Base-by-base conservation (phyloP, 1,139 yeast genomes). In the Yamadazyma buinensis region DNA sequence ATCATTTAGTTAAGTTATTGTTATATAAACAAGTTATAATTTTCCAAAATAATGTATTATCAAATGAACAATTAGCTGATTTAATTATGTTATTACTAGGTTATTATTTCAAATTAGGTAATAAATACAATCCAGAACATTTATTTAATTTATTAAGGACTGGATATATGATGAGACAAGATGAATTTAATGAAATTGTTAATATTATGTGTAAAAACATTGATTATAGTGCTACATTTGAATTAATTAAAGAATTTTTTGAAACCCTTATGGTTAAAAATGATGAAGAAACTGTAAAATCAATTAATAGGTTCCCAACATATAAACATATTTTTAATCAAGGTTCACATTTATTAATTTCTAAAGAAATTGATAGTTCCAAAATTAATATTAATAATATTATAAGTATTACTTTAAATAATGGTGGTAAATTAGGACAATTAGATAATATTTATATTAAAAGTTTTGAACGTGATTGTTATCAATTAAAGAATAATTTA, bases 401-500 rank as follows among this genome's bases (percentile, higher is more conserved):
- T 61, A 52, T 63, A 5, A 45, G 51, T 5, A 61, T 66, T 1
- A 57, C 61, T 8, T 50, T 65, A 25, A 59, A 51, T 30, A 63
- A 62, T 40, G 72, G 72, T n/a, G 70, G 75, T 1, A 60, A 52
- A 29, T 46, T 60, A 15, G 69, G 70, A 2, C 59, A 56, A 39
- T 57, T 67, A 47, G 59, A 66, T 34, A 60, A 60, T 32, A 60
- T 64, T 3, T 58, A 66, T 41, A 53, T 59, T 35, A 54, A 57
- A 43, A 58, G 65, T 27, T 69, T 72, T 43, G 64, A 64, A 36
- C 55, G 61, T 26, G 83, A 77, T 38, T 68, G 79, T 35, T 64
- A 61, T 10, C 64, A 61, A 29, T 59, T 79, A 47, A 64, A 63
- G 33, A 45, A 57, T 7, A 69, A 66, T 33, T 67, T 78, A 4